Percentiles rank a stretch among this genome's conserved stretches.
Evolutionary conservation across 2,329 filamentous ascomycete genomes (phyloP).

Genomic region (Chaetomium sp.): DNA sequence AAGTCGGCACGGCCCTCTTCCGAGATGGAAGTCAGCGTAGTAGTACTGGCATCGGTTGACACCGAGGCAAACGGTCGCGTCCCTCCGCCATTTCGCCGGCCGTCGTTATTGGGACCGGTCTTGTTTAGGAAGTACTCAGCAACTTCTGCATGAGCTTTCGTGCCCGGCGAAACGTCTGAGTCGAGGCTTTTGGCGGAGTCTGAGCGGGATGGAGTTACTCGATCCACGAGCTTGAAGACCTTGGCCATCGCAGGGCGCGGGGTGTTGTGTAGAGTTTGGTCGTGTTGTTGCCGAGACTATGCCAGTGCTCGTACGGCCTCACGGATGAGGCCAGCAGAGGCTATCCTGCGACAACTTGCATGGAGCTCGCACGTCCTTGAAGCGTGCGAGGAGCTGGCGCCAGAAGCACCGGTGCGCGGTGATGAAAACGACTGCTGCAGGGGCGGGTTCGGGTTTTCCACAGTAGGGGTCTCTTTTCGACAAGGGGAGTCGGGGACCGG

Average conservation of each 20-base stretch:
- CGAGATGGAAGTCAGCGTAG: slow-evolving; percentile 21
- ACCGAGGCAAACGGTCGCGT: slow-evolving; percentile 8
- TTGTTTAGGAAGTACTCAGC: slow-evolving; percentile 25
- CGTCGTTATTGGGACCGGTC: slow-evolving; percentile 8
- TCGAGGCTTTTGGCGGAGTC: slow-evolving; percentile 30
- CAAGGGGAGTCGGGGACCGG: too few relatives aligned
- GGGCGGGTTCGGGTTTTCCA: too few relatives aligned
- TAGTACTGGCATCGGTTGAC: slow-evolving; percentile 20
- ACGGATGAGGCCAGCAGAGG: slow-evolving; percentile 37
- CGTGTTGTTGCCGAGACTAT: slow-evolving; percentile 6
- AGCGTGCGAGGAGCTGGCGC: slow-evolving; percentile 1
- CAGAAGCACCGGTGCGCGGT: not conserved
- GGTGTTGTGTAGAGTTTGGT: slow-evolving; percentile 1
- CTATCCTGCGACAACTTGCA: slow-evolving; percentile 32
- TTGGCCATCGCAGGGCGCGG: slow-evolving; percentile 19
- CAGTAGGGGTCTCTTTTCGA: too few relatives aligned
- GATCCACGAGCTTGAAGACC: slow-evolving; percentile 16
- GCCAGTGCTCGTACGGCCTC: slow-evolving; percentile 38
- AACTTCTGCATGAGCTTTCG: slow-evolving; percentile 23
- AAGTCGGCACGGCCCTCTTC: slow-evolving; percentile 7
- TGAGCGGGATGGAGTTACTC: slow-evolving; percentile 15
- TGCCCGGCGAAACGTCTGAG: slow-evolving; percentile 39
- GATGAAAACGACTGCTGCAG: not conserved
- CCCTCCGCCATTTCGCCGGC: not conserved
- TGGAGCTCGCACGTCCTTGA: slow-evolving; percentile 21